These are phyloP conservation scores for Tylopilus cervinicoccineus DNA, from an alignment of 768 basidiomycete genomes.

Conservation along the genomic window DNA sequence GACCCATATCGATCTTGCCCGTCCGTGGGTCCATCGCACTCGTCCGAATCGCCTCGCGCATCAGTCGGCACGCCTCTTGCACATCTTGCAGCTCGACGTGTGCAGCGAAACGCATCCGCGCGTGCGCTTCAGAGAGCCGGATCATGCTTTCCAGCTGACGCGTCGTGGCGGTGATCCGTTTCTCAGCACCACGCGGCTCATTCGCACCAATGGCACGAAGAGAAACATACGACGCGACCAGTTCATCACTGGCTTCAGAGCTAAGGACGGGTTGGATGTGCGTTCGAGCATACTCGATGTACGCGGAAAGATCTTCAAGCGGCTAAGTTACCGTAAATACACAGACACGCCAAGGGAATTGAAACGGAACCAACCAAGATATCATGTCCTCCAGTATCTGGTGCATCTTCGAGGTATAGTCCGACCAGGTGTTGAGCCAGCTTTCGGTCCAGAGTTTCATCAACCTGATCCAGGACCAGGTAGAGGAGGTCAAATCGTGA, in stretches of 20 bases:
- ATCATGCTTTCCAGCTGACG: constrained; percentile 98
- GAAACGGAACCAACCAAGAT: constrained; percentile 57
- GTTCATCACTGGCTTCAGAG: constrained; percentile 78
- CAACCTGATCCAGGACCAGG: constrained; percentile 91
- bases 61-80: constrained; percentile 86
- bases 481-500: constrained; percentile 97
- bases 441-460: constrained; percentile 79
- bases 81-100: constrained; percentile 86
- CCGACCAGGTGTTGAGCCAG: constrained; percentile 92
- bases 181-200: constrained; percentile 84
- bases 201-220: constrained; percentile 85
- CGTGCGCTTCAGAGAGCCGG: constrained; percentile 92
- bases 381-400: constrained; percentile 54
- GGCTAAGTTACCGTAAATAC: constrained; percentile 48
- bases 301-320: constrained; percentile 85
- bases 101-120: constrained; percentile 91
- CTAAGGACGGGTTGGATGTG: constrained; percentile 84
- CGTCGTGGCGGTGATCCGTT: constrained; percentile 96
- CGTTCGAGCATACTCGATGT: constrained; percentile 89
- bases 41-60: constrained; percentile 94
- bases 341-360: background rate
- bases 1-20: constrained; percentile 95
- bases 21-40: constrained; percentile 94
- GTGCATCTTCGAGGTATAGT: constrained; percentile 89
- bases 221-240: constrained; percentile 87